phyloP scores from a whole-genome alignment of 176 grass and related monocot species.

The Areca catechu region DNA sequence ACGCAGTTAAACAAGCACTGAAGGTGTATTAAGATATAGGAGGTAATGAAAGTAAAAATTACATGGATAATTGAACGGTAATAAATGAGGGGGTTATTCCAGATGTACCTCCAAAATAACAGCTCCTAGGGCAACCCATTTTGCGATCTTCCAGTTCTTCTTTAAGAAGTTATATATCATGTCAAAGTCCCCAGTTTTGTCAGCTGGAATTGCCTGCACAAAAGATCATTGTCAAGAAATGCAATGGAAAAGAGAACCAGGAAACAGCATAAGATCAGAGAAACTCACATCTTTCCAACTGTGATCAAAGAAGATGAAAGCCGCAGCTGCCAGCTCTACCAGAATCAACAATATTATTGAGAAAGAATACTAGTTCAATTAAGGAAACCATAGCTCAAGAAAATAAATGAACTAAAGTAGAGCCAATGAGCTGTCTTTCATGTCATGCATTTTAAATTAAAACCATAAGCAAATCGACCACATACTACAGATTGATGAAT shows the following conservation, averaged over 20 bases:
- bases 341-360: slow-evolving; percentile 78
- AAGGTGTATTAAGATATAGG: too few species aligned
- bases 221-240: slow-evolving; percentile 4
- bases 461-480: too few species aligned
- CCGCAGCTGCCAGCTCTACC: slow-evolving; percentile 63
- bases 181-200: slow-evolving; percentile 74
- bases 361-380: slow-evolving; percentile 73
- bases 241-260: slow-evolving; percentile 7
- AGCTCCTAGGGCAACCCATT: slow-evolving; percentile 78
- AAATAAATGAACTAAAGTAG: too few species aligned
- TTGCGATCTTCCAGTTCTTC: slow-evolving; percentile 64
- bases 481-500: too few species aligned
- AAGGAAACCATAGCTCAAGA: slow-evolving; percentile 23
- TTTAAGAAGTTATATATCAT: slow-evolving; percentile 77
- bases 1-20: too few species aligned
- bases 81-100: not conserved
- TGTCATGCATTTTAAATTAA: too few species aligned
- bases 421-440: too few species aligned
- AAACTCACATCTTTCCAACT: slow-evolving; percentile 58
- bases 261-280: slow-evolving; percentile 9
- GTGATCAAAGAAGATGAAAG: slow-evolving; percentile 81
- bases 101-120: slow-evolving; percentile 66
- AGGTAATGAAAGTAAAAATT: too few species aligned
- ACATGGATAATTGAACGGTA: too few species aligned
- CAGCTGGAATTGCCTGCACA: slow-evolving; percentile 57